Base-by-base conservation (phyloP, 2,329 filamentous ascomycete species). In the Berkeleyomyces rouxiae region DNA sequence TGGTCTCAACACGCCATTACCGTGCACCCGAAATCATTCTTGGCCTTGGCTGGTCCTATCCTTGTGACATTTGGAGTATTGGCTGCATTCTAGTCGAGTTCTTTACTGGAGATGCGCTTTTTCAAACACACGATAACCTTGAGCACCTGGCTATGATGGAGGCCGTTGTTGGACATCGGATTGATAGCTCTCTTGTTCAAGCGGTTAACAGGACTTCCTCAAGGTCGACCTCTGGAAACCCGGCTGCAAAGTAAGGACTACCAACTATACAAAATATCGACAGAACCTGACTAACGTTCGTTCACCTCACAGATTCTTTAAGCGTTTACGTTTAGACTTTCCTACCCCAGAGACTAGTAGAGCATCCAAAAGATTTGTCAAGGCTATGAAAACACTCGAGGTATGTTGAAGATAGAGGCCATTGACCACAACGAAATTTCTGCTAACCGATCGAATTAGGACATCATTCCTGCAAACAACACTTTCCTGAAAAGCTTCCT, bases 91-190 rank as follows among this genome's bases (percentile, higher is more conserved):
- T 87, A 11, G 84, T 87, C 13, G 84, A 87, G 66, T 86, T 87
- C 70, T 87, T 83, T 66, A 87, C 84, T 0, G 84, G 84, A 4
- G 84, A 87, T 68, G 84, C 84, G 16, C 73, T 87, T 1, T 87
- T 87, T 71, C 84, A 87, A 70, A 87, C 84, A 1, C 84, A 87
- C 67, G 84, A 87, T 67, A 87, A 87, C 65, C 75, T 87, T 33
- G 84, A 87, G 70, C 84, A 87, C 69, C 73, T 87, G 60, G 84
- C 84, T n/a, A 87, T 87, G 84, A 87, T 87, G 84, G 84, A 86
- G 68, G 82, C 80, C 42, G 84, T 87, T 6, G 82, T 83, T 61
- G 82, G 81, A 59, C 72, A 73, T 31, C 76, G 79, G 59, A 81
- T 87, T 60, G 83, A 86, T 65, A 72, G 73, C 0, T 75, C 80